Conservation (phyloP, 2,329 filamentous ascomycete species). For the Hypocrella siamensis region DNA sequence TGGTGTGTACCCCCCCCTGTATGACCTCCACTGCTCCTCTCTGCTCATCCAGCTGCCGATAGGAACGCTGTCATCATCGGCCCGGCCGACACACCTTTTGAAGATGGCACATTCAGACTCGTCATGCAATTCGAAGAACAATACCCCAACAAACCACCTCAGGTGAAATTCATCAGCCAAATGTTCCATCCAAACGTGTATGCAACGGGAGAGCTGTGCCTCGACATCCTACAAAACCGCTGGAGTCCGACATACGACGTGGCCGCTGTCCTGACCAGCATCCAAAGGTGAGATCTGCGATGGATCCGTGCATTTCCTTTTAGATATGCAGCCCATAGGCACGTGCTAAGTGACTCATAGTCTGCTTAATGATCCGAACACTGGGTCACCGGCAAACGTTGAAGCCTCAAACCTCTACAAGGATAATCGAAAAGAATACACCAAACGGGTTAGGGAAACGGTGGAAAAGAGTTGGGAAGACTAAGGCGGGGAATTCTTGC, state of each 20-base stretch:
- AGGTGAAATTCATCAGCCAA: constrained; percentile 95
- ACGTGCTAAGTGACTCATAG: constrained; percentile 27
- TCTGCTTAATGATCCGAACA: constrained; percentile 94
- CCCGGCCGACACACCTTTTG: constrained; percentile 90
- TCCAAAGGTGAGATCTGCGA: constrained; percentile 57
- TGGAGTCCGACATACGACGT: constrained; percentile 99
- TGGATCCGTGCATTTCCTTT: not conserved
- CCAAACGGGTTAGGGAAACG: constrained; percentile 85
- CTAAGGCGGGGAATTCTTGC: no score
- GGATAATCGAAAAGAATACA: constrained; percentile 92
- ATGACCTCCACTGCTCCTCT: no score
- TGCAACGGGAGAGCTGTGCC: constrained; percentile 84
- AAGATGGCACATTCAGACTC: constrained; percentile 92
- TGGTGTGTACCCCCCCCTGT: constrained; percentile 41
- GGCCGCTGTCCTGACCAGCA: constrained; percentile 89
- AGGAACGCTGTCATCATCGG: constrained; percentile 99
- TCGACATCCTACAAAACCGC: constrained; percentile 93
- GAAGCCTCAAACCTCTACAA: constrained; percentile 98
- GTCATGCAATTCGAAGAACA: constrained; percentile 99
- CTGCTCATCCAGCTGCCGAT: no score
- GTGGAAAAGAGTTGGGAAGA: constrained; percentile 99
- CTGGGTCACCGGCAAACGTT: constrained; percentile 93
- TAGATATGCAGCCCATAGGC: constrained; percentile 7
- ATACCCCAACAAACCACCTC: constrained; percentile 94
- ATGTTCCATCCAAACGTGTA: constrained; percentile 99